A percentile compares a stretch with the other conserved stretches of the same genome.
phyloP scores from a whole-genome alignment of 331 rosid species.

The Malus hybrid region DNA sequence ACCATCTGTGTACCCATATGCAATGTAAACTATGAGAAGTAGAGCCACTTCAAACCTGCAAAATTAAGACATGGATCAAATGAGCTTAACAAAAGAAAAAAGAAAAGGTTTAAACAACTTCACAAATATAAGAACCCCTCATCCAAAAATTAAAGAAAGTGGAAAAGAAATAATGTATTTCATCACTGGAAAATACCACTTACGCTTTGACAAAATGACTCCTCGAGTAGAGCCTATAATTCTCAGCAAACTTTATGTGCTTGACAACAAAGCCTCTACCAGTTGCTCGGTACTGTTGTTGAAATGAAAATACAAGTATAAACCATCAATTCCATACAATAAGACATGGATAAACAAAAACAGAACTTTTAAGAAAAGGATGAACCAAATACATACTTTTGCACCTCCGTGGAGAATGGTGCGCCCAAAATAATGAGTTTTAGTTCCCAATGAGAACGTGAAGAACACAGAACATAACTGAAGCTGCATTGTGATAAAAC shows the following conservation, averaged over 20 bases:
- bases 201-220: constrained; percentile 98
- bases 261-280: constrained; percentile 97
- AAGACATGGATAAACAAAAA: background rate
- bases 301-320: constrained; percentile 10
- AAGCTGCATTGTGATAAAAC: constrained; percentile 95
- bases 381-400: constrained; percentile 43
- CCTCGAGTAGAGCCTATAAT: constrained; percentile 87
- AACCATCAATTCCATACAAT: background rate
- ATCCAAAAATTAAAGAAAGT: background rate
- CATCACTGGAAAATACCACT: constrained; percentile 27
- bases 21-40: constrained; percentile 74
- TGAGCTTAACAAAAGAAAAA: background rate
- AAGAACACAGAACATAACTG: constrained; percentile 96
- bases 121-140: background rate
- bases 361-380: background rate
- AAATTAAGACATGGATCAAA: background rate
- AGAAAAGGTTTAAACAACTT: background rate
- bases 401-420: constrained; percentile 98
- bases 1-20: constrained; percentile 69
- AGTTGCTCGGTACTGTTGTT: constrained; percentile 85
- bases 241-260: constrained; percentile 94
- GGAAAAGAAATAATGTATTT: background rate
- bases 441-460: constrained; percentile 92
- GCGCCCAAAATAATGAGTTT: constrained; percentile 96
- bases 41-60: constrained; percentile 89